phyloP scores from a whole-genome alignment of 805 yeast genomes.

The Starmerella khaoyaiensis region DNA sequence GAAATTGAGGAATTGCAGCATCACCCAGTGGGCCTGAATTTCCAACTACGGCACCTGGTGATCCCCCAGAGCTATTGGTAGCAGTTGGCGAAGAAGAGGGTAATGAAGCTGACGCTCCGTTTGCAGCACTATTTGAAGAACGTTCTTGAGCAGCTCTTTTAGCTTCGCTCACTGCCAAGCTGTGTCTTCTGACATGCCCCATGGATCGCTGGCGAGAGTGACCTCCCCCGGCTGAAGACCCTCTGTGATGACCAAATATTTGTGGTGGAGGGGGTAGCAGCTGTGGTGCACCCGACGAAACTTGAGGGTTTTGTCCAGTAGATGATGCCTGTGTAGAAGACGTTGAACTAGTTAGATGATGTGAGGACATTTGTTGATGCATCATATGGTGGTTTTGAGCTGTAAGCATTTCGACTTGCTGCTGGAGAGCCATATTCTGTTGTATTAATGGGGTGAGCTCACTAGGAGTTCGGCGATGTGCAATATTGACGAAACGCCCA shows the following conservation, averaged over 20 bases:
- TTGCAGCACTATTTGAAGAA: conserved; percentile 35
- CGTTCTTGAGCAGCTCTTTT: conserved; percentile 92
- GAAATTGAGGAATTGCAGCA: too few relatives aligned
- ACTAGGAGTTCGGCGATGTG: conserved; percentile 94
- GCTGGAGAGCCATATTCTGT: conserved; percentile 64
- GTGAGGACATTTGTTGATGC: conserved; percentile 43
- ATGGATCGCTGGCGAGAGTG: conserved; percentile 18
- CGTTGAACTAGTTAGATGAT: background rate
- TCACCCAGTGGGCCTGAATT: conserved; percentile 16
- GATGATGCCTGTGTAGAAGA: background rate
- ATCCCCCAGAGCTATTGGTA: background rate
- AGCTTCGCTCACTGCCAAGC: conserved; percentile 83
- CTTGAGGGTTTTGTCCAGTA: background rate
- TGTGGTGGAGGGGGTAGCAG: conserved; percentile 16
- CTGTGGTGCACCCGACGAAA: conserved; percentile 4
- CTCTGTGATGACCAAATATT: conserved; percentile 9
- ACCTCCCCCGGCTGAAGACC: conserved; percentile 4
- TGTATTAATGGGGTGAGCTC: conserved; percentile 88
- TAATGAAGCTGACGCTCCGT: background rate
- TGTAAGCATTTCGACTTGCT: conserved; percentile 82
- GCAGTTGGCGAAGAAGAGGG: background rate
- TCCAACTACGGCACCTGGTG: background rate
- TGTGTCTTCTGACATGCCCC: conserved; percentile 86
- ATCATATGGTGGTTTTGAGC: conserved; percentile 82
- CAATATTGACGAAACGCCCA: conserved; percentile 61